Conservation (phyloP, 257 asterid genomes). For the Fraxinus pennsylvanica region DNA sequence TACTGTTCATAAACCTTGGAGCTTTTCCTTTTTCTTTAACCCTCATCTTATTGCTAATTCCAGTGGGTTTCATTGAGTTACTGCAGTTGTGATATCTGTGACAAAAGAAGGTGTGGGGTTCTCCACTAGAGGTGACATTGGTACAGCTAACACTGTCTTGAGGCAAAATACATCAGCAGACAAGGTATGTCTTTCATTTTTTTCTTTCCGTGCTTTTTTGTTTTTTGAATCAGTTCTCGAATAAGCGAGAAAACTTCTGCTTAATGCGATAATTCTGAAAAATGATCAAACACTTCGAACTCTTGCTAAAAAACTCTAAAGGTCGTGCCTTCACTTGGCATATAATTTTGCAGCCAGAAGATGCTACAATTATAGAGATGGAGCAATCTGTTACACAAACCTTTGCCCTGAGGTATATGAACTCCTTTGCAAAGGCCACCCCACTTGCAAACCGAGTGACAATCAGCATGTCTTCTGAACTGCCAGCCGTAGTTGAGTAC, state of each 20-base stretch:
- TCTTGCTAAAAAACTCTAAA: not conserved
- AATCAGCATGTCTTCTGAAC: slow-evolving; percentile 60
- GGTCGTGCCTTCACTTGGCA: not conserved
- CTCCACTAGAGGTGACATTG: slow-evolving; percentile 59
- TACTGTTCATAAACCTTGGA: not conserved
- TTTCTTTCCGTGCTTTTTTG: not conserved
- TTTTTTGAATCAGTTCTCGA: not conserved
- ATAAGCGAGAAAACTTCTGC: not conserved
- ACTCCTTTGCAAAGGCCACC: slow-evolving; percentile 61
- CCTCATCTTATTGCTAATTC: not conserved
- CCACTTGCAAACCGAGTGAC: slow-evolving; percentile 57
- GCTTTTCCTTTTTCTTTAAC: not conserved
- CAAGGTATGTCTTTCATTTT: slow-evolving; percentile 29
- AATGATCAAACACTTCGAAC: not conserved
- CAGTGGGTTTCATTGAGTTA: not conserved
- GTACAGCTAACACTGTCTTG: slow-evolving; percentile 47
- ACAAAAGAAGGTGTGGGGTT: slow-evolving; percentile 59
- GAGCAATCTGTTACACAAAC: slow-evolving; percentile 63
- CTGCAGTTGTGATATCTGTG: slow-evolving; percentile 50
- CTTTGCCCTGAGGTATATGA: slow-evolving; percentile 61
- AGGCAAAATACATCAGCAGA: slow-evolving; percentile 52
- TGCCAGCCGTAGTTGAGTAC: slow-evolving; percentile 67
- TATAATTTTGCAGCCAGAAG: slow-evolving; percentile 61
- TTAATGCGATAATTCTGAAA: not conserved
- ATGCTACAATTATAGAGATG: slow-evolving; percentile 64